Percentiles rank a stretch among this genome's conserved stretches.
Conservation (phyloP, 1,139 yeast species). For the Citeromyces hawaiiensis region DNA sequence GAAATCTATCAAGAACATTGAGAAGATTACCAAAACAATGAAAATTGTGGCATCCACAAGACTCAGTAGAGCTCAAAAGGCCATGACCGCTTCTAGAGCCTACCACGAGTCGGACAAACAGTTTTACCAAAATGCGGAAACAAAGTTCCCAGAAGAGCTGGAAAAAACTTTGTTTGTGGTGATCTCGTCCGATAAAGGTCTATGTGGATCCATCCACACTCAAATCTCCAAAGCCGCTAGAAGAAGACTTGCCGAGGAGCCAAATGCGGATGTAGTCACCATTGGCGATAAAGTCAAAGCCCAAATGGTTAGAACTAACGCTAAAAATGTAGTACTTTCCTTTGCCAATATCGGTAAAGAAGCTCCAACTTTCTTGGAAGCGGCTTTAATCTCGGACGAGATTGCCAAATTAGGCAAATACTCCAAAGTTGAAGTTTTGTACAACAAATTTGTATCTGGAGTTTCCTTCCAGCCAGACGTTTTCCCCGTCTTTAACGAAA, state of each 20-base stretch:
- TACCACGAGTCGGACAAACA: constrained; percentile 73
- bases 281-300: constrained; percentile 90
- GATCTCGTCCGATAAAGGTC: constrained; percentile 93
- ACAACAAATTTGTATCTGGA: constrained; percentile 80
- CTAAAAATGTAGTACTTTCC: constrained; percentile 55
- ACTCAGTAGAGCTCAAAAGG: constrained; percentile 90
- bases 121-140: constrained; percentile 74
- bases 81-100: constrained; percentile 80
- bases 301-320: constrained; percentile 77
- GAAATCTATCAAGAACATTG: constrained; percentile 96
- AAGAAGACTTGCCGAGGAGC: constrained; percentile 44
- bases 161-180: constrained; percentile 67
- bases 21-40: constrained; percentile 99
- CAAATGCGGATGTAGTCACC: constrained; percentile 70
- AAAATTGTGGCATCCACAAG: constrained; percentile 98
- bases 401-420: constrained; percentile 57
- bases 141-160: constrained; percentile 32
- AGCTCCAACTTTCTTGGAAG: constrained; percentile 89
- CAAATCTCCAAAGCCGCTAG: constrained; percentile 87
- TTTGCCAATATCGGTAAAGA: constrained; percentile 92
- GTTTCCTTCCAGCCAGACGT: constrained; percentile 81
- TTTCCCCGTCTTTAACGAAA: constrained; percentile 55
- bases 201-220: constrained; percentile 97
- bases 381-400: constrained; percentile 80
- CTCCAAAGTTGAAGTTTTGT: constrained; percentile 68